Evolutionary conservation across 2,329 filamentous ascomycete species (phyloP).

Genomic region (Colletotrichum cereale): DNA sequence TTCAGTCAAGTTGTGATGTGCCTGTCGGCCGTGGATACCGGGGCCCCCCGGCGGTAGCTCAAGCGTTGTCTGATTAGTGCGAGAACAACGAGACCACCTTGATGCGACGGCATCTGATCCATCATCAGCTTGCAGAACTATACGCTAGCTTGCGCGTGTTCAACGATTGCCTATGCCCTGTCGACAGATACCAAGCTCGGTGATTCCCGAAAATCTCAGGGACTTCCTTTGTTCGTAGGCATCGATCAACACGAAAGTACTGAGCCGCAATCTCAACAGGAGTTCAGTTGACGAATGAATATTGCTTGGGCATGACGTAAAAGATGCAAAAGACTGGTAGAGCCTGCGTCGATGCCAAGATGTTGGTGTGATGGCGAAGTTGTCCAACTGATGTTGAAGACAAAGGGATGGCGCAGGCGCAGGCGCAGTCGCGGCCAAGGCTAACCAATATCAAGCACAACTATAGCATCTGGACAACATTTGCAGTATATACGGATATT

Average conservation of each 20-base stretch:
- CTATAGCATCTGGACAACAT: not conserved
- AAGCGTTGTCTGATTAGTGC: not conserved
- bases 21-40: not conserved
- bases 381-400: not conserved
- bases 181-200: not conserved
- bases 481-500: not conserved
- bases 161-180: too few relatives aligned
- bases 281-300: not conserved
- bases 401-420: constrained; percentile 12
- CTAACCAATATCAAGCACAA: not conserved
- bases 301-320: not conserved
- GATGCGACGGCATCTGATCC: not conserved
- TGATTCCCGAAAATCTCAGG: not conserved
- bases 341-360: constrained; percentile 6
- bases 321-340: not conserved
- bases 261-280: not conserved
- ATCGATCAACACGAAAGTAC: not conserved
- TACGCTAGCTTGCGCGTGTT: not conserved
- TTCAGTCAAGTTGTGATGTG: not conserved
- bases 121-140: not conserved
- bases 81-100: not conserved
- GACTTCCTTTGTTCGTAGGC: not conserved
- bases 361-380: not conserved
- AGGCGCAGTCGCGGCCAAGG: not conserved
- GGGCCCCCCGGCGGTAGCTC: not conserved